Evolutionary conservation across 495 filamentous ascomycete species (phyloP), one percentile per base, ranked within the genome.

Genomic region (Penicillium alfredii): DNA sequence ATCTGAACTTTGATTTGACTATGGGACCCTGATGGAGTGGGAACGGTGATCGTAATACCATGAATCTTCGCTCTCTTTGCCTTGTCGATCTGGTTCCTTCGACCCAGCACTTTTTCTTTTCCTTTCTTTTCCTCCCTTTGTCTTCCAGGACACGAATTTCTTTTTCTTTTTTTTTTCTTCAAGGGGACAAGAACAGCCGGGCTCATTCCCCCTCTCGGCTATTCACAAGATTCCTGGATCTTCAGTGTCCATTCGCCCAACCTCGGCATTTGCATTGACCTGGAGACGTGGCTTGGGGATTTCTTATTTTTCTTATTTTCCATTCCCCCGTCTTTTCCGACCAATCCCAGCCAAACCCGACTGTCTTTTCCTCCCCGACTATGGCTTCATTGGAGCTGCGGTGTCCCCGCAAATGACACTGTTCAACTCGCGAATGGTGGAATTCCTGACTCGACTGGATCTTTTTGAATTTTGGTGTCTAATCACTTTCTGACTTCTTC

Each of bases 111-210:
- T 34, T 19, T 33, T 16, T 23, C n/a, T 35, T 33, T 17, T 33
- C 14, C 22, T 21, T 27, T 26, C 31, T 30, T 40, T 30, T 32
- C 13, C 29, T 35, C 14, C n/a, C 28, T 8, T 20, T 73, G 64
- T 16, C 35, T 36, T 37, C 6, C 29, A 69, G n/a, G n/a, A n/a
- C n/a, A n/a, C n/a, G n/a, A n/a, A n/a, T 49, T 42, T 71, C 68
- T 15, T 72, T 86, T 50, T 76, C 80, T 7, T 82, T 82, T 12
- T 30, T 14, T 36, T 20, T 30, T 33, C 19, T 15, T 40, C n/a
- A n/a, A n/a, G n/a, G n/a, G 23, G 23, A 25, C 23, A 25, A 4
- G 23, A 25, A 25, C 0, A 25, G 23, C 8, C 8, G 11, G 23
- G 11, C 36, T 15, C 22, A 15, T 40, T 23, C 12, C 9, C 20